A percentile compares a stretch with the other conserved stretches of the same genome.
Evolutionary conservation across 2,329 filamentous ascomycete species (phyloP).

Genomic region (Fusarium coicis): DNA sequence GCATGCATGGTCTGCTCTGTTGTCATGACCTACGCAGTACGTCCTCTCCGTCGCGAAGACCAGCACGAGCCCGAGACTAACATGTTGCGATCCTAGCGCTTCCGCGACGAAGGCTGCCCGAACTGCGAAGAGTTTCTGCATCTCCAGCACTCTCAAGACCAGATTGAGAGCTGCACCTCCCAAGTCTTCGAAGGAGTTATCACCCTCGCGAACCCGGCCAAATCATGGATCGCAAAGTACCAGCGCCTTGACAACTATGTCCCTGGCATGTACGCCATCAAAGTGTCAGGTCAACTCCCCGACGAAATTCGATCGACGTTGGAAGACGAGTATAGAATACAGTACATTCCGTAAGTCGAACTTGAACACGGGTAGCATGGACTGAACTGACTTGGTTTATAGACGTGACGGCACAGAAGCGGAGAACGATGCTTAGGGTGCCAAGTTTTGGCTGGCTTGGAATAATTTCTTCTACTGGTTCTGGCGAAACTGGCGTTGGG

Average conservation of each 20-base stretch:
- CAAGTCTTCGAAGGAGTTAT: conserved; percentile 96
- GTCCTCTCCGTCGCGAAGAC: conserved; percentile 40
- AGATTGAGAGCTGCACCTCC: conserved; percentile 92
- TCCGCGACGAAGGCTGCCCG: conserved; percentile 87
- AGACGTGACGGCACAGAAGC: conserved; percentile 68
- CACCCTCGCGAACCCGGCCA: conserved; percentile 81
- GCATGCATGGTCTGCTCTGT: conserved; percentile 99
- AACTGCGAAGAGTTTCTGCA: conserved; percentile 96
- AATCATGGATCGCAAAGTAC: conserved; percentile 97
- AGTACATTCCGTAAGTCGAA: conserved; percentile 69
- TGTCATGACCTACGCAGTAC: conserved; percentile 82
- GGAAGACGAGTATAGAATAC: conserved; percentile 71
- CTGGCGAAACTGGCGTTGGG: conserved; percentile 50
- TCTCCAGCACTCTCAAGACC: conserved; percentile 80
- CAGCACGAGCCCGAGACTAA: conserved; percentile 17
- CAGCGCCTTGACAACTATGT: conserved; percentile 91
- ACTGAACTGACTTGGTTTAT: conserved; percentile 22
- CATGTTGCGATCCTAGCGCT: conserved; percentile 67
- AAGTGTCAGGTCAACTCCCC: conserved; percentile 85
- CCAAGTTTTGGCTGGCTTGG: background rate
- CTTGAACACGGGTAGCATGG: background rate
- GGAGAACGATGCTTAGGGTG: conserved; percentile 57
- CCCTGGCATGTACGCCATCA: conserved; percentile 90
- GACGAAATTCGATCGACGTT: conserved; percentile 71
- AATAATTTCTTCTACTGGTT: conserved; percentile 25